A percentile compares a stretch with the other conserved stretches of the same genome.
Evolutionary conservation across 371 early-diverging fungal genomes (phyloP).

Genomic region (Modicella reniformis): DNA sequence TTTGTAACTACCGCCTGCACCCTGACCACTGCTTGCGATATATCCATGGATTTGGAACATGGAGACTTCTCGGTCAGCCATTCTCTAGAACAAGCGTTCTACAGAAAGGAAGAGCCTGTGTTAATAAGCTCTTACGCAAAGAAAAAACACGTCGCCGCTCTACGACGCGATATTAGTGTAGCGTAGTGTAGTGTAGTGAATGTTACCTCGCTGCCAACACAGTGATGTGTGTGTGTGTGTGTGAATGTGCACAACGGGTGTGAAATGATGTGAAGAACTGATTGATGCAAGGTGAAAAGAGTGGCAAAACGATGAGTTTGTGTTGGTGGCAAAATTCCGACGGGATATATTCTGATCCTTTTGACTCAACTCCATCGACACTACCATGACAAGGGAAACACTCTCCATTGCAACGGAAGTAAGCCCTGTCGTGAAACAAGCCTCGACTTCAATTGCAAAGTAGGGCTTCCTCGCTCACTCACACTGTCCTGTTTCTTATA

Average conservation of each 20-base stretch:
- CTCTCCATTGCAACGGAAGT: constrained; percentile 22
- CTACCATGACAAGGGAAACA: constrained; percentile 18
- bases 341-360: not conserved
- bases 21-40: not conserved
- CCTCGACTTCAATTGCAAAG: too few species aligned
- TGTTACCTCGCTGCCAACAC: not conserved
- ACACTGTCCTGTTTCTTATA: too few species aligned
- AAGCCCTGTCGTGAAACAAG: too few species aligned
- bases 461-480: too few species aligned
- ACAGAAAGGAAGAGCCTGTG: not conserved
- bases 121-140: too few species aligned
- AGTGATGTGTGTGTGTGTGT: not conserved
- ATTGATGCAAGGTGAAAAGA: constrained; percentile 7
- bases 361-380: too few species aligned
- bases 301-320: not conserved
- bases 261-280: not conserved
- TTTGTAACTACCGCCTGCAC: constrained; percentile 4
- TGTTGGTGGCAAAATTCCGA: constrained; percentile 22
- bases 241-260: too few species aligned
- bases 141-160: too few species aligned
- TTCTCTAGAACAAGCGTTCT: constrained; percentile 6
- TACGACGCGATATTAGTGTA: too few species aligned
- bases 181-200: too few species aligned
- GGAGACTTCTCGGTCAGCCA: constrained; percentile 32
- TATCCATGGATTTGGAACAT: constrained; percentile 35